Evolutionary conservation across 208 protist species (phyloP).

Genomic region (Strigomonas culicis): DNA sequence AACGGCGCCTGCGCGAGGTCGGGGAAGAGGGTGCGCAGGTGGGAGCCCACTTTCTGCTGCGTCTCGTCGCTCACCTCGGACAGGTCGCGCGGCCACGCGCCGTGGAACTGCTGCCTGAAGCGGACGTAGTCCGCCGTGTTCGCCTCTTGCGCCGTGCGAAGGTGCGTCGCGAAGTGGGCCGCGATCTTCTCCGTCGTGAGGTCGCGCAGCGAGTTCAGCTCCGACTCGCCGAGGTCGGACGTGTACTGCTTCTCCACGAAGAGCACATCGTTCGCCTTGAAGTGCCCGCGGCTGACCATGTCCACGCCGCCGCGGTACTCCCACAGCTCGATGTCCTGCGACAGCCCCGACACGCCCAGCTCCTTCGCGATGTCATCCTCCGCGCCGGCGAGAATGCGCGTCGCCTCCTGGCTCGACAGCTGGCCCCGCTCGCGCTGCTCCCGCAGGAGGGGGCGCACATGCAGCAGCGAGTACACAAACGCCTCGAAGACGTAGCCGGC

Average conservation of each 20-base stretch:
- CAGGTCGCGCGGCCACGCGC: constrained; percentile 66
- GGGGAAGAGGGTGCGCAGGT: constrained; percentile 35
- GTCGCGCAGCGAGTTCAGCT: constrained; percentile 28
- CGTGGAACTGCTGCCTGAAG: constrained; percentile 66
- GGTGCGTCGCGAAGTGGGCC: constrained; percentile 54
- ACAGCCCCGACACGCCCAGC: constrained; percentile 53
- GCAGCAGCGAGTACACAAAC: constrained; percentile 52
- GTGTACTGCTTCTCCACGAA: constrained; percentile 74
- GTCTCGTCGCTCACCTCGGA: constrained; percentile 54
- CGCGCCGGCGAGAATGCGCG: constrained; percentile 18
- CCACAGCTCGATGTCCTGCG: constrained; percentile 60
- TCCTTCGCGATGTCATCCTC: constrained; percentile 42
- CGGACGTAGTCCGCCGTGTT: constrained; percentile 31
- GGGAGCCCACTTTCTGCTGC: constrained; percentile 26
- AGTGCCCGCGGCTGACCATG: constrained; percentile 54
- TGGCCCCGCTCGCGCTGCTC: constrained; percentile 14
- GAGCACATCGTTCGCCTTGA: constrained; percentile 62
- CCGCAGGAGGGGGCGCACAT: constrained; percentile 58
- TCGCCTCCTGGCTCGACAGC: constrained; percentile 21
- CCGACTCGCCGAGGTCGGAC: constrained; percentile 41
- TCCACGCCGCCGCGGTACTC: constrained; percentile 72
- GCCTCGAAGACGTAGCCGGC: constrained; percentile 73
- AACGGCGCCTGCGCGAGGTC: constrained; percentile 37
- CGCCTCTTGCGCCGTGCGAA: constrained; percentile 40
- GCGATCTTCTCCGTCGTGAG: constrained; percentile 60